These are phyloP conservation scores for Colletotrichum lupini DNA, from an alignment of 2,329 filamentous ascomycete genomes.

Conservation along the genomic window DNA sequence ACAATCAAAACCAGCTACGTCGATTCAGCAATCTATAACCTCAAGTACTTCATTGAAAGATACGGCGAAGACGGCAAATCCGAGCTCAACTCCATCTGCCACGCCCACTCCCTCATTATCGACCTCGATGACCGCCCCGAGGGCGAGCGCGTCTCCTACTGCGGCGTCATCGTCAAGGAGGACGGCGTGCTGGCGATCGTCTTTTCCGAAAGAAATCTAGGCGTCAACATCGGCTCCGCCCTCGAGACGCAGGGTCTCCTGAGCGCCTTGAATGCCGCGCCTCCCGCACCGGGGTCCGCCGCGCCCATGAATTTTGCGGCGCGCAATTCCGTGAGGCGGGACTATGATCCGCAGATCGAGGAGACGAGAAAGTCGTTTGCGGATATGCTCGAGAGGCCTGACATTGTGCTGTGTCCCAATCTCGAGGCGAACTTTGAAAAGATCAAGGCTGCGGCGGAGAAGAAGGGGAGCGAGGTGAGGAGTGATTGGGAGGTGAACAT, in stretches of 20 bases:
- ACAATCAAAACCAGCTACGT: constrained; percentile 53
- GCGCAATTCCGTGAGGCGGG: constrained; percentile 53
- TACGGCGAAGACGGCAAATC: constrained; percentile 51
- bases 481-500: constrained; percentile 57
- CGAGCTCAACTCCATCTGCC: constrained; percentile 61
- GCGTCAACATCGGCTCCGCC: constrained; percentile 56
- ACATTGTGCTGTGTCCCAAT: constrained; percentile 59
- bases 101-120: constrained; percentile 56
- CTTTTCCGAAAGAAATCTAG: constrained; percentile 55
- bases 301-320: constrained; percentile 53
- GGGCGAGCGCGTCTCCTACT: constrained; percentile 53
- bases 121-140: constrained; percentile 55
- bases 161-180: constrained; percentile 55
- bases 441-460: constrained; percentile 48
- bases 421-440: constrained; percentile 57
- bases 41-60: constrained; percentile 51
- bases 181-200: constrained; percentile 59
- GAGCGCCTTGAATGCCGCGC: constrained; percentile 58
- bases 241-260: constrained; percentile 50
- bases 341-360: constrained; percentile 57
- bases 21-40: constrained; percentile 50
- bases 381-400: constrained; percentile 47
- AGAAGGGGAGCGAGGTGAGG: constrained; percentile 43
- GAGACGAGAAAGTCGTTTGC: constrained; percentile 51
- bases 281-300: constrained; percentile 41